A percentile compares a stretch with the other conserved stretches of the same genome.
These are phyloP conservation scores for Melanomma pulvis-pyrius DNA, from an alignment of 495 filamentous ascomycete species.

Conservation along the genomic window DNA sequence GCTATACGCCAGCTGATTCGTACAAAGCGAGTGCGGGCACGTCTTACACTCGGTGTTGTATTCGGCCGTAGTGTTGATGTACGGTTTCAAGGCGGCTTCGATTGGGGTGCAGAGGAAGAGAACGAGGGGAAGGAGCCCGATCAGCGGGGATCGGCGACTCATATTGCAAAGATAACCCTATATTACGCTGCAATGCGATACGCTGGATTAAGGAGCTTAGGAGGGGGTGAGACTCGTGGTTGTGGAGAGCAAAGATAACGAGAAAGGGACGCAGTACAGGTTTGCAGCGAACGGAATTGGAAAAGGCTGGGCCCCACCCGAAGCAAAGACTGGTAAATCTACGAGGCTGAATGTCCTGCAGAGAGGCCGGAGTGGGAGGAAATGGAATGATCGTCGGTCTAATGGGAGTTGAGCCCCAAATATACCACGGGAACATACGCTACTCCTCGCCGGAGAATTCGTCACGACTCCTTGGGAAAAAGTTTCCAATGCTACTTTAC, in stretches of 20 bases:
- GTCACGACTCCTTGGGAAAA: no score
- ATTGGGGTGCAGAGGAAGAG: neutral
- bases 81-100: conserved; percentile 13
- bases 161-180: conserved; percentile 3
- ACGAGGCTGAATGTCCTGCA: neutral
- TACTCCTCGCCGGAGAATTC: neutral
- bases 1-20: conserved; percentile 27
- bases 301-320: neutral
- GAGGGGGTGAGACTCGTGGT: neutral
- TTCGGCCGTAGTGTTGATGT: conserved; percentile 24
- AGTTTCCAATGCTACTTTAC: no score
- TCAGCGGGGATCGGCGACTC: neutral
- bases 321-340: neutral
- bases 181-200: neutral
- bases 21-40: conserved; percentile 32
- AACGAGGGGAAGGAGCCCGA: conserved; percentile 3
- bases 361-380: neutral
- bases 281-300: neutral
- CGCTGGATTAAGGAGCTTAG: neutral
- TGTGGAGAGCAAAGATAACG: neutral
- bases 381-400: conserved; percentile 8
- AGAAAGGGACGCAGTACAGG: neutral
- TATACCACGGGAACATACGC: neutral
- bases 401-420: conserved; percentile 1
- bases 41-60: conserved; percentile 37